Evolutionary conservation across 768 basidiomycete species (phyloP).

Genomic region (Nidula microcarpa): DNA sequence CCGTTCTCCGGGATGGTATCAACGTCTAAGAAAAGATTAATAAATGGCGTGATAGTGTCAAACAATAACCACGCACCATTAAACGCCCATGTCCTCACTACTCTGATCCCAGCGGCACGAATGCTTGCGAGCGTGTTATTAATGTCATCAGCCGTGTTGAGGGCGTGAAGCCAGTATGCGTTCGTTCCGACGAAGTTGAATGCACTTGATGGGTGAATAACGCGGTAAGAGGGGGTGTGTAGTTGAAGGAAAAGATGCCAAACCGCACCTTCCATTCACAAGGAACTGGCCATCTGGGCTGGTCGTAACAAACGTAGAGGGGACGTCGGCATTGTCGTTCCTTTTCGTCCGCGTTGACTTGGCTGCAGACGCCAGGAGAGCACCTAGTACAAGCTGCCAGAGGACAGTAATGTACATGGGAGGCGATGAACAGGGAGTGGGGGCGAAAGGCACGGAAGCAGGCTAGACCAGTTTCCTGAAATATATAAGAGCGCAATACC

Average conservation of each 20-base stretch:
- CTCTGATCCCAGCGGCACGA: constrained; percentile 49
- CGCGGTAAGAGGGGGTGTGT: neutral
- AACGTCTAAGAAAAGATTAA: constrained; percentile 36
- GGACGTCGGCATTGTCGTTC: constrained; percentile 9
- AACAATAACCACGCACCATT: constrained; percentile 40
- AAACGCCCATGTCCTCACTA: constrained; percentile 70
- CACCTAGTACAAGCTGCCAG: constrained; percentile 23
- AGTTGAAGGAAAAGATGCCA: constrained; percentile 10
- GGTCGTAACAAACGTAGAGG: constrained; percentile 41
- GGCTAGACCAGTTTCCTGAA: neutral
- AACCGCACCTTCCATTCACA: constrained; percentile 46
- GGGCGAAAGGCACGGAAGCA: constrained; percentile 16
- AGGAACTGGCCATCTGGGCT: constrained; percentile 38
- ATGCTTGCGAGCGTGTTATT: constrained; percentile 56
- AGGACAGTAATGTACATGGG: constrained; percentile 28
- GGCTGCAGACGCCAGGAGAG: constrained; percentile 28
- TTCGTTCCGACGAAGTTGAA: constrained; percentile 45
- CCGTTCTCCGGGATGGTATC: constrained; percentile 48
- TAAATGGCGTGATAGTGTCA: neutral
- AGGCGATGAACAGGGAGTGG: constrained; percentile 14
- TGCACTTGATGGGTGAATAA: constrained; percentile 11
- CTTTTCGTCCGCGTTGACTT: constrained; percentile 25
- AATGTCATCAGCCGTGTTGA: constrained; percentile 56
- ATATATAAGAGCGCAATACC: constrained; percentile 3
- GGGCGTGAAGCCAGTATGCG: constrained; percentile 60